Base-by-base conservation (phyloP, 2,329 filamentous ascomycete genomes). In the Ceratocystis destructans region DNA sequence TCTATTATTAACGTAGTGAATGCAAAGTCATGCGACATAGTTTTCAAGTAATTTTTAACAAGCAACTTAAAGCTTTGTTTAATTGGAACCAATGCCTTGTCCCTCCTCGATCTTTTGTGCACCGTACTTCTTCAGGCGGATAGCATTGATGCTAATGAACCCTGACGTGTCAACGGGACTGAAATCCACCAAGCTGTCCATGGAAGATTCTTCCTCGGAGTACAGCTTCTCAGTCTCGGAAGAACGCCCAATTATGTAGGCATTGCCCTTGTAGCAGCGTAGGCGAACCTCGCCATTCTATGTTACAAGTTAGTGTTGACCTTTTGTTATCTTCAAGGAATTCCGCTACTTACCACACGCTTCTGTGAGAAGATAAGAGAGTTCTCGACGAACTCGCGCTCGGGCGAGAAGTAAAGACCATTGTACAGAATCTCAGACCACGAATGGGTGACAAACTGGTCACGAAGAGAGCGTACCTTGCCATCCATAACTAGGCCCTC, bases 61-160 rank as follows among this genome's bases (percentile, higher is more conserved):
- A 41, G 37, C 37, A 41, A 41, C 37, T 4, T 1, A 15, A 41
- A 15, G 10, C 10, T 4, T 41, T 15, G 10, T 65, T 46, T 62
- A 67, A 17, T 31, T 48, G n/a, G 28, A 62, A 17, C 66, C 66
- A 65, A 67, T 33, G 55, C 62, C 48, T 75, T 77, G 69, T 65
- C 73, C 73, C 45, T 75, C 70, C 70, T 71, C 70, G 61, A 73
- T 73, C 73, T 75, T 76, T 61, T 68, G 65, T 33, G 31, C 68
- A 31, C 73, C 73, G 37, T 75, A 74, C 71, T 77, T 86, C 76
- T 84, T 78, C 62, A 87, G 76, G 57, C 83, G 79, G 70, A 88
- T 87, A 69, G 83, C 83, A 72, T 93, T 80, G 71, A 90, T 86
- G 64, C 80, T 81, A 72, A 93, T 85, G 73, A 87, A 86, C 31